Evolutionary conservation across 2,329 filamentous ascomycete species (phyloP).

Genomic region (Beauveria bassiana): DNA sequence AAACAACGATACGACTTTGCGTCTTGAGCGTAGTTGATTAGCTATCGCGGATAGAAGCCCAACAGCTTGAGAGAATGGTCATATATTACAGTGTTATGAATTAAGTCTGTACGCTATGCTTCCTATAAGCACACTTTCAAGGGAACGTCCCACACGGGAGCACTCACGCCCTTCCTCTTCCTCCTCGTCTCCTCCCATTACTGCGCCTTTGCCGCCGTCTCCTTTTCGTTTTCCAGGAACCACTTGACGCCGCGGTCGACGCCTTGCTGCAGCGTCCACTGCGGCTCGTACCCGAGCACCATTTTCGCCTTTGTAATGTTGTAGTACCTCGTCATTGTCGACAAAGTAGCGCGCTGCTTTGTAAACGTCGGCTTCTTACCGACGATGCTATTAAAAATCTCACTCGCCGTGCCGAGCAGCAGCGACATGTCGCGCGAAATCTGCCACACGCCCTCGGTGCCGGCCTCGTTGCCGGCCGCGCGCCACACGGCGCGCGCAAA

Average conservation of each 20-base stretch:
- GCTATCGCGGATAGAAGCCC: not conserved
- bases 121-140: not conserved
- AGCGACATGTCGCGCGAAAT: slow-evolving; percentile 46
- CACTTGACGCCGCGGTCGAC: slow-evolving; percentile 45
- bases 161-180: not conserved
- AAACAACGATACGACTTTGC: not conserved
- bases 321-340: slow-evolving; percentile 71
- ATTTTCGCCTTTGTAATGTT: slow-evolving; percentile 67
- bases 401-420: slow-evolving; percentile 44
- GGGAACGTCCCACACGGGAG: not conserved
- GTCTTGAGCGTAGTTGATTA: not conserved
- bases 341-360: slow-evolving; percentile 54
- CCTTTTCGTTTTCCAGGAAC: slow-evolving; percentile 45
- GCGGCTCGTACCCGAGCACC: slow-evolving; percentile 60
- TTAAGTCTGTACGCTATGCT: not conserved
- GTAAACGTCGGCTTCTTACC: slow-evolving; percentile 50
- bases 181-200: too few relatives aligned
- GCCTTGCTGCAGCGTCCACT: slow-evolving; percentile 60
- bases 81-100: not conserved
- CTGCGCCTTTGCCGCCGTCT: not conserved
- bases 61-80: not conserved
- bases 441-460: slow-evolving; percentile 47
- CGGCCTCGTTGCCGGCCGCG: slow-evolving; percentile 44
- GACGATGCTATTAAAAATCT: slow-evolving; percentile 42
- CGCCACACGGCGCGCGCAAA: slow-evolving; percentile 73